These are phyloP conservation scores for Sclerotinia glacialis DNA, from an alignment of 2,329 filamentous ascomycete genomes.

Conservation along the genomic window DNA sequence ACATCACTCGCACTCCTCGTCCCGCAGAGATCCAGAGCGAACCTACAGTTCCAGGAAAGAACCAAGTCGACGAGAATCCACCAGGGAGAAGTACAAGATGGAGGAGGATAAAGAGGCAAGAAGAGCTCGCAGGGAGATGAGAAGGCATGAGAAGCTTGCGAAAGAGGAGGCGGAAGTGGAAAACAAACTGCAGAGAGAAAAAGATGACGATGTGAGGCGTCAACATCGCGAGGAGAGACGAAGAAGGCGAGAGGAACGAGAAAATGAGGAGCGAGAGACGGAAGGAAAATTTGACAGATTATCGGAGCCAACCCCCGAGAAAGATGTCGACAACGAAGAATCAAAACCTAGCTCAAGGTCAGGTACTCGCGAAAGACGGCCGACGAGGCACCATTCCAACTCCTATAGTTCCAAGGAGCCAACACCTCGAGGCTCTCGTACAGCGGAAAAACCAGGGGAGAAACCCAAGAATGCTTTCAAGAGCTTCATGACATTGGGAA, in stretches of 20 bases:
- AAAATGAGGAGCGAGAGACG: conserved; percentile 10
- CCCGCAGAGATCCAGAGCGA: conserved; percentile 11
- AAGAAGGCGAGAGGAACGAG: conserved; percentile 7
- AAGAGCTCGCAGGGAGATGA: conserved; percentile 30
- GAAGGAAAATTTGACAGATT: not conserved
- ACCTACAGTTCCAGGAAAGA: conserved; percentile 18
- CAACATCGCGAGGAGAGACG: conserved; percentile 13
- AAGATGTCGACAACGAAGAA: conserved; percentile 13
- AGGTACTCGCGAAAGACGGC: conserved; percentile 12
- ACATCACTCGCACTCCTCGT: conserved; percentile 19
- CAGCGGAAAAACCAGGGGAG: conserved; percentile 3
- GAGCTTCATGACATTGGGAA: conserved; percentile 18
- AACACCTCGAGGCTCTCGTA: conserved; percentile 2
- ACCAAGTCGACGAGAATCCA: conserved; percentile 21
- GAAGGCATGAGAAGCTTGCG: conserved; percentile 23
- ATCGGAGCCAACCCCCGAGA: conserved; percentile 6
- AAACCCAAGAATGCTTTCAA: conserved; percentile 22
- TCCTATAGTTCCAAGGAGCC: conserved; percentile 14
- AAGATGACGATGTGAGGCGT: conserved; percentile 17
- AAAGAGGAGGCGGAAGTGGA: conserved; percentile 17
- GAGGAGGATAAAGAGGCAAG: conserved; percentile 34
- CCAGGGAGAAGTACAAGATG: conserved; percentile 25
- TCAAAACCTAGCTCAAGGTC: not conserved
- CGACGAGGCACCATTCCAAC: conserved; percentile 9
- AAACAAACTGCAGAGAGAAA: conserved; percentile 9